Evolutionary conservation across 306 rosid genomes (phyloP), one percentile per base, ranked within the genome.

Genomic region (Cicer cuneatum): DNA sequence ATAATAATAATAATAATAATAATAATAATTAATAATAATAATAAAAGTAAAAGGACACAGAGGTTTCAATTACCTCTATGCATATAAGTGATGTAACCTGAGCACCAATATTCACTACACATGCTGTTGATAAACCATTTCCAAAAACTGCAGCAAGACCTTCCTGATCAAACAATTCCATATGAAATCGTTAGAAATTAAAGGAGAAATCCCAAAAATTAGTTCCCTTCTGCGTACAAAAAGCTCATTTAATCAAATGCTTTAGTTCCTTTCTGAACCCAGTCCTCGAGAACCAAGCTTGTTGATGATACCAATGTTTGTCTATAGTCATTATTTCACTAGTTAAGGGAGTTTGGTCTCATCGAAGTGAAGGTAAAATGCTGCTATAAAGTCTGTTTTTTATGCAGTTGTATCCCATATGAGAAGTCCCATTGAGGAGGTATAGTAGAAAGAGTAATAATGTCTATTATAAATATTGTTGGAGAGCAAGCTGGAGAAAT

Each of bases 131-230:
- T 76, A 92, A 81, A 72, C 99, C 99, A 84, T 89, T 94, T 76
- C 99, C 99, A 39, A 94, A 94, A 79, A 92, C 87, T 52, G 97
- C 96, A 70, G 99, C 99, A 71, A 92, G 86, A 77, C 97, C 97
- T 85, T 94, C 97, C 98, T 94, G 89, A 51, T 68, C 89, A 89
- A 64, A 61, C 75, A 80, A 76, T 66, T 66, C 71, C 78, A 60
- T 8, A 72, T 43, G 83, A 75, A 48, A 60, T 24, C 73, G 61
- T 72, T 72, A 82, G 79, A 66, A 49, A 47, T 43, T 59, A 59
- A 18, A 42, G 71, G 72, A 46, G 59, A 81, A 61, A 78, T 53
- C 52, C 74, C 37, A 51, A 58, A 10, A 74, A 58, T 59, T 19
- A 24, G 66, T 35, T 80, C 42, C 38, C 37, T 49, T 74, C 8